Evolutionary conservation across 345 rosid genomes (phyloP).

Genomic region (Gossypium turneri): DNA sequence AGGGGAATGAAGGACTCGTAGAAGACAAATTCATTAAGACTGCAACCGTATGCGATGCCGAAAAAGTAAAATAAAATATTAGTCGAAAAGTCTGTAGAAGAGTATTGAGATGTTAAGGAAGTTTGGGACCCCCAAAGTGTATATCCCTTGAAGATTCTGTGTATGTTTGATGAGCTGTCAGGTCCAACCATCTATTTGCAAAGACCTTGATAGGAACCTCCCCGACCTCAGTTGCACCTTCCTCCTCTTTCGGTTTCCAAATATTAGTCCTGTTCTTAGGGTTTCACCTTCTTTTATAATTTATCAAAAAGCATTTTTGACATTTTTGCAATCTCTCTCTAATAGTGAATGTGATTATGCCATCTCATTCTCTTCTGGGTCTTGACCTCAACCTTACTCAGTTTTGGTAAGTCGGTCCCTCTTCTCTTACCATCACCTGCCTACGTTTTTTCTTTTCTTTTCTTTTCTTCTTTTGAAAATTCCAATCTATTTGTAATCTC

Average conservation of each 20-base stretch:
- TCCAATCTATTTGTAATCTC: no score
- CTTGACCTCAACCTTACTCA: no score
- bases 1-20: background rate
- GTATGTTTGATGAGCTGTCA: background rate
- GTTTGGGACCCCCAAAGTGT: slow-evolving; percentile 17
- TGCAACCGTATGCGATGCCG: background rate
- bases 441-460: no score
- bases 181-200: background rate
- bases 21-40: slow-evolving; percentile 6
- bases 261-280: background rate
- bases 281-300: no score
- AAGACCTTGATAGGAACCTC: background rate
- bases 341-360: no score
- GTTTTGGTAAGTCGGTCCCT: no score
- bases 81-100: background rate
- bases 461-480: no score
- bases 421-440: no score
- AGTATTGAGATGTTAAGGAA: background rate
- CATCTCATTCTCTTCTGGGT: no score
- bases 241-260: background rate
- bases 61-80: background rate
- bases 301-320: no score
- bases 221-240: background rate
- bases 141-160: background rate
- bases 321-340: no score